Conservation (phyloP, 2,329 filamentous ascomycete genomes). For the Cercospora janseana region DNA sequence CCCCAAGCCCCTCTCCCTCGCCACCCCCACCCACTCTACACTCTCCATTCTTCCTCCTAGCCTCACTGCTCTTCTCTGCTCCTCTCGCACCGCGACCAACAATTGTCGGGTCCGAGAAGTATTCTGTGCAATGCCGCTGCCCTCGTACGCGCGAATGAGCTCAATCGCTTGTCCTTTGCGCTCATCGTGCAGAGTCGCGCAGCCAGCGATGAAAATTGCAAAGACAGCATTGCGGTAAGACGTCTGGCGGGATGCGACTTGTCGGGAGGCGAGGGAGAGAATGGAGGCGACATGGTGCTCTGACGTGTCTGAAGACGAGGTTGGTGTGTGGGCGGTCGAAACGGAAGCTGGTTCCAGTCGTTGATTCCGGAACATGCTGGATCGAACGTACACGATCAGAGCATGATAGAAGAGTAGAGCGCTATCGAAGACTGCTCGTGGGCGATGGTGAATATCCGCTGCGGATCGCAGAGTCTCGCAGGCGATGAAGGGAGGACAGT, state of each 20-base stretch:
- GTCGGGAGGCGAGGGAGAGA: slow-evolving; percentile 44
- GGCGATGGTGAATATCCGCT: slow-evolving; percentile 35
- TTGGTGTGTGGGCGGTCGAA: slow-evolving; percentile 41
- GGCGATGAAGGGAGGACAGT: slow-evolving; percentile 31
- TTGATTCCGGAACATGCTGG: slow-evolving; percentile 54
- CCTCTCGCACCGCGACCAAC: slow-evolving; percentile 50
- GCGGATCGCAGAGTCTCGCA: slow-evolving; percentile 26
- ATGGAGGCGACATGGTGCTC: slow-evolving; percentile 47
- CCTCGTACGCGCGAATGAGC: slow-evolving; percentile 51
- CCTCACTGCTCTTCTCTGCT: slow-evolving; percentile 40
- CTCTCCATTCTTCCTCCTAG: slow-evolving; percentile 43
- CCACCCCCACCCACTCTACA: slow-evolving; percentile 53
- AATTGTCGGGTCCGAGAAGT: slow-evolving; percentile 47
- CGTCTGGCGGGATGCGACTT: slow-evolving; percentile 41
- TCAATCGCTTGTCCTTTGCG: slow-evolving; percentile 50
- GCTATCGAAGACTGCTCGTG: slow-evolving; percentile 41
- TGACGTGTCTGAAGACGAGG: no score
- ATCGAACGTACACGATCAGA: slow-evolving; percentile 53
- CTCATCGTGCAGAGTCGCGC: slow-evolving; percentile 42
- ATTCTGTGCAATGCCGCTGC: slow-evolving; percentile 49
- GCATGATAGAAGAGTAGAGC: slow-evolving; percentile 50
- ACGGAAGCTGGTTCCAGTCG: slow-evolving; percentile 40
- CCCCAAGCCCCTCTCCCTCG: slow-evolving; percentile 46
- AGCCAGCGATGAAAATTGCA: slow-evolving; percentile 55
- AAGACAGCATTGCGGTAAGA: slow-evolving; percentile 52